Evolutionary conservation across 495 filamentous ascomycete species (phyloP).

Genomic region (Cladorrhinum samala): DNA sequence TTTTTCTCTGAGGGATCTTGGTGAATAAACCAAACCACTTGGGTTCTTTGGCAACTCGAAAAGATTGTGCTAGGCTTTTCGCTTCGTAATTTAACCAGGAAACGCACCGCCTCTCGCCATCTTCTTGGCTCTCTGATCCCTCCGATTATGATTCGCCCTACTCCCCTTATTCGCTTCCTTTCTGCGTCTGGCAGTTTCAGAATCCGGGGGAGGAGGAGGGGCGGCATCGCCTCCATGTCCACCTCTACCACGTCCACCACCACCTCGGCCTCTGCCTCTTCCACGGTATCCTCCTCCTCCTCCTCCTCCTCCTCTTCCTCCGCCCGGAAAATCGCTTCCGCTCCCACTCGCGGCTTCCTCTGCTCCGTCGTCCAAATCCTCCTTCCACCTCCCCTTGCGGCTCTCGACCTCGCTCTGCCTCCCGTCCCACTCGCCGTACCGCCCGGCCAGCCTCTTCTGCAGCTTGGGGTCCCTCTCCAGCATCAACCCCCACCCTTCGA

Average conservation of each 20-base stretch:
- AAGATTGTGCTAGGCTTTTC: too few relatives aligned
- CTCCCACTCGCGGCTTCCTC: constrained; percentile 40
- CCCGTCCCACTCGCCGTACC: constrained; percentile 54
- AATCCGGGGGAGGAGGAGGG: constrained; percentile 53
- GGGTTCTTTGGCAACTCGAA: too few relatives aligned
- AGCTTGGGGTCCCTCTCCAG: constrained; percentile 61
- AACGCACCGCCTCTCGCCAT: constrained; percentile 62
- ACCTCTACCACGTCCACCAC: constrained; percentile 44
- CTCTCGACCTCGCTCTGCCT: constrained; percentile 54
- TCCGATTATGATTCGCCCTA: constrained; percentile 59
- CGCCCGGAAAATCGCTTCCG: constrained; percentile 1
- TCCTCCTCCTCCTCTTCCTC: constrained; percentile 32
- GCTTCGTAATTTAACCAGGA: constrained; percentile 40
- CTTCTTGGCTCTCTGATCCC: constrained; percentile 70
- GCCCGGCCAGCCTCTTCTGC: constrained; percentile 57
- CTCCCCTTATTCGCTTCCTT: constrained; percentile 62
- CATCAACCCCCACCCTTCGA: constrained; percentile 94
- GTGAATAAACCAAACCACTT: too few relatives aligned
- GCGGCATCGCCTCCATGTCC: constrained; percentile 50
- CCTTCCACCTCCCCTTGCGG: constrained; percentile 55
- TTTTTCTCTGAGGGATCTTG: too few relatives aligned
- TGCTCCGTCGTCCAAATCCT: constrained; percentile 37
- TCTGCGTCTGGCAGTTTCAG: constrained; percentile 45
- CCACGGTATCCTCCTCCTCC: constrained; percentile 37
- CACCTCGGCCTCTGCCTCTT: constrained; percentile 40